Evolutionary conservation across 768 basidiomycete species (phyloP).

Genomic region (Psilocybe cubensis): DNA sequence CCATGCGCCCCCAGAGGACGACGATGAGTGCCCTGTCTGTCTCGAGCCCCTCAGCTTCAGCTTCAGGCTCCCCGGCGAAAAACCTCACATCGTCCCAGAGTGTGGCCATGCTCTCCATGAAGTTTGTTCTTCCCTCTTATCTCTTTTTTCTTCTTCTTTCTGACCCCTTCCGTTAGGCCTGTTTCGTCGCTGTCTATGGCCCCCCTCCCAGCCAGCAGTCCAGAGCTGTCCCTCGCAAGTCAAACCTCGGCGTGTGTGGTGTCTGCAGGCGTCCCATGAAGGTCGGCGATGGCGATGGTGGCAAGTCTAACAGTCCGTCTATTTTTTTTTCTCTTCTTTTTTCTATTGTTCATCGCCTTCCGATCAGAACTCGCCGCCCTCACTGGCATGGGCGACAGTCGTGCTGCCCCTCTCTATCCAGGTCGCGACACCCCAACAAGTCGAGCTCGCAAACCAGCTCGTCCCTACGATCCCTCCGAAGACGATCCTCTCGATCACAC

Average conservation of each 20-base stretch:
- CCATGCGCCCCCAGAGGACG: constrained; percentile 68
- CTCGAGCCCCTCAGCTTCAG: constrained; percentile 93
- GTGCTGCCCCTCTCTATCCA: constrained; percentile 59
- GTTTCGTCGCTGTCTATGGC: constrained; percentile 96
- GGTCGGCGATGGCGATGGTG: constrained; percentile 83
- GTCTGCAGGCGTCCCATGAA: constrained; percentile 98
- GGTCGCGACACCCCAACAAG: constrained; percentile 65
- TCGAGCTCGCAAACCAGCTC: constrained; percentile 37
- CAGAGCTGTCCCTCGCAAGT: constrained; percentile 61
- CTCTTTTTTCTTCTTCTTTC: constrained; percentile 10
- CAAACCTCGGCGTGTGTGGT: constrained; percentile 93
- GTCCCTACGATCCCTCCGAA: constrained; percentile 71
- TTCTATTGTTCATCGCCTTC: background rate
- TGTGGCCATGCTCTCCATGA: constrained; percentile 99
- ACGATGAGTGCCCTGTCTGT: constrained; percentile 95
- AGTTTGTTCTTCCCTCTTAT: constrained; percentile 43
- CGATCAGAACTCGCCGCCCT: constrained; percentile 86
- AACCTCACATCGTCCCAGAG: constrained; percentile 95
- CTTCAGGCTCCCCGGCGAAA: constrained; percentile 94
- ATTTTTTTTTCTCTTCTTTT: constrained; percentile 13
- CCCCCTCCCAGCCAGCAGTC: constrained; percentile 68
- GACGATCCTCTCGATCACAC: constrained; percentile 84
- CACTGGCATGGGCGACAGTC: constrained; percentile 83
- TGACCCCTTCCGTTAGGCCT: constrained; percentile 59
- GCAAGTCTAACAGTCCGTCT: constrained; percentile 85